These are phyloP conservation scores for Colletotrichum sp. DNA, from an alignment of 2,329 filamentous ascomycete species.

Conservation along the genomic window DNA sequence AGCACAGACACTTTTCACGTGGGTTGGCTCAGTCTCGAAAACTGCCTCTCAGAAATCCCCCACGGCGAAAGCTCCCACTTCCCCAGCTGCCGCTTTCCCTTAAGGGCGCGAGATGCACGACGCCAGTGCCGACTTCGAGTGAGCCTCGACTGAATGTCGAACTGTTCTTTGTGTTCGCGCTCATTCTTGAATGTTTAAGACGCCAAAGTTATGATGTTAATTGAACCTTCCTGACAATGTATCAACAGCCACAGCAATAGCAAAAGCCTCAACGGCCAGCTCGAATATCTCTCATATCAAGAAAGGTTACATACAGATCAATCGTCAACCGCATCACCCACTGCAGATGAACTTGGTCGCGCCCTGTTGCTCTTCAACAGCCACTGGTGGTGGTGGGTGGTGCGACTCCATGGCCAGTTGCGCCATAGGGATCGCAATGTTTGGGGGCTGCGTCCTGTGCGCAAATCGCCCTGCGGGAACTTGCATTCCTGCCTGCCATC, in stretches of 20 bases:
- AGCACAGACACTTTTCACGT: background rate
- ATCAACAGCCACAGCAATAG: background rate
- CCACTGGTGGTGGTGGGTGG: background rate
- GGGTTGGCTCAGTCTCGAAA: background rate
- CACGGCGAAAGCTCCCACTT: no score
- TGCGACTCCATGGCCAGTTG: background rate
- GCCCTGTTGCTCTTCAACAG: background rate
- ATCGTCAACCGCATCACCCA: background rate
- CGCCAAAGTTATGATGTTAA: background rate
- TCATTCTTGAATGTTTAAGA: background rate
- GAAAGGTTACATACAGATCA: background rate
- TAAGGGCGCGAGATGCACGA: no score
- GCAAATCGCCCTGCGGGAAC: background rate
- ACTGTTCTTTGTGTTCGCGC: no score
- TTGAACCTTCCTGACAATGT: background rate
- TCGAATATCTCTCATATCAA: background rate
- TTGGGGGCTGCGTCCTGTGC: background rate
- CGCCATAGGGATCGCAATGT: background rate
- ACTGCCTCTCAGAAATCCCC: background rate
- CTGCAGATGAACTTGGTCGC: background rate
- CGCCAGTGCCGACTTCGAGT: no score
- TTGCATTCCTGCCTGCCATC: background rate
- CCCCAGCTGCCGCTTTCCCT: no score
- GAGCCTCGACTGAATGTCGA: no score
- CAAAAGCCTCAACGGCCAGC: background rate